Percentiles rank a stretch among this genome's conserved stretches.
These are phyloP conservation scores for Kondoa malvinella DNA, from an alignment of 768 basidiomycete genomes.

Conservation along the genomic window DNA sequence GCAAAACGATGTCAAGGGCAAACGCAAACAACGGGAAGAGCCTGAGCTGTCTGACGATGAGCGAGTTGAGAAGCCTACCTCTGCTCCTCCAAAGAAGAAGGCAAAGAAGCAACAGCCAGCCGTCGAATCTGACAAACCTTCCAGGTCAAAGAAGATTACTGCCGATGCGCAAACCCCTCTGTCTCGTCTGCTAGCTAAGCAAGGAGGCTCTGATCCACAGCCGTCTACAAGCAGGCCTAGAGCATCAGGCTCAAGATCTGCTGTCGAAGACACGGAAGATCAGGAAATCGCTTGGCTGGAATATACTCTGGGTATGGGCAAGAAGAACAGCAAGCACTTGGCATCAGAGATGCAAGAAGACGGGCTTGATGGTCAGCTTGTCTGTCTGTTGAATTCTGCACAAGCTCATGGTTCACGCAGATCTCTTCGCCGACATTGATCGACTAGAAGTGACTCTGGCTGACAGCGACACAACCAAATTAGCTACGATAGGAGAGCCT, in stretches of 20 bases:
- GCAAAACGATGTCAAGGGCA: background rate
- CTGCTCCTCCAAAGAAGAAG: background rate
- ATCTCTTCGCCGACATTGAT: constrained; percentile 1
- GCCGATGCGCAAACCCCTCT: constrained; percentile 21
- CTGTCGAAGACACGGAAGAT: constrained; percentile 45
- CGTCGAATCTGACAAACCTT: background rate
- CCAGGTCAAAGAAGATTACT: background rate
- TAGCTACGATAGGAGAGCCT: too few relatives aligned
- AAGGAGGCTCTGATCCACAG: constrained; percentile 11
- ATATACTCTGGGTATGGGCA: constrained; percentile 47
- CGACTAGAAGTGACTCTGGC: background rate
- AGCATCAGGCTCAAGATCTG: constrained; percentile 1
- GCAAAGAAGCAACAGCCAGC: background rate
- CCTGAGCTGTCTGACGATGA: constrained; percentile 9
- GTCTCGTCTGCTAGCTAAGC: constrained; percentile 18
- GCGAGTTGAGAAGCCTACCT: background rate
- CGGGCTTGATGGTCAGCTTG: constrained; percentile 56
- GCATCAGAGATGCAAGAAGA: constrained; percentile 45
- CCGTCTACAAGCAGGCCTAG: background rate
- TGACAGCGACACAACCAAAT: background rate
- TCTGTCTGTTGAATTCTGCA: too few relatives aligned
- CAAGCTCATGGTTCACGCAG: background rate
- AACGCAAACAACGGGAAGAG: background rate
- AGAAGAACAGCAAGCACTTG: constrained; percentile 36
- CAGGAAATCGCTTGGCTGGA: constrained; percentile 72